These are phyloP conservation scores for Aquilaria sinensis DNA, from an alignment of 345 rosid genomes.

Conservation along the genomic window DNA sequence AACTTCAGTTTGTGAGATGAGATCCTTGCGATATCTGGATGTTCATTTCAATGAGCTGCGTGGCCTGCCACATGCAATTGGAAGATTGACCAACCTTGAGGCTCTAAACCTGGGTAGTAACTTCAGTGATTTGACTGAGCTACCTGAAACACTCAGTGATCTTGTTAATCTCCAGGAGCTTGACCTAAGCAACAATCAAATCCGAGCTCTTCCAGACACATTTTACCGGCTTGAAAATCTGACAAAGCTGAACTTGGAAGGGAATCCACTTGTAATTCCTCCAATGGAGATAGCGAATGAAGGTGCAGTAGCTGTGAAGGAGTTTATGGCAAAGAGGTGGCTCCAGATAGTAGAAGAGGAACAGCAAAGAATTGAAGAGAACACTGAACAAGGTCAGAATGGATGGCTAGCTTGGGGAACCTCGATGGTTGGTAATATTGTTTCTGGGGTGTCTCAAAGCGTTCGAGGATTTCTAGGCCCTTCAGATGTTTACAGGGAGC, in stretches of 20 bases:
- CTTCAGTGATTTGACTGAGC: constrained; percentile 63
- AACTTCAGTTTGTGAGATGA: constrained; percentile 68
- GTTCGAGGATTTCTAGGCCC: constrained; percentile 31
- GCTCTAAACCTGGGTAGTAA: constrained; percentile 72
- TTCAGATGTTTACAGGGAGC: constrained; percentile 34
- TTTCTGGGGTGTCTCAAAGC: constrained; percentile 34
- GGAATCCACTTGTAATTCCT: constrained; percentile 75
- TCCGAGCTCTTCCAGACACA: constrained; percentile 63
- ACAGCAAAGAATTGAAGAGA: constrained; percentile 55
- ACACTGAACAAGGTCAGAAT: constrained; percentile 39
- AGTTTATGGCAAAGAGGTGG: constrained; percentile 79
- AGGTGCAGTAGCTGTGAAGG: constrained; percentile 74
- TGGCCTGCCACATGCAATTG: constrained; percentile 66
- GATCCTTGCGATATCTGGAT: constrained; percentile 56
- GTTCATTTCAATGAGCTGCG: constrained; percentile 88
- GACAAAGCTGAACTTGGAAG: constrained; percentile 69
- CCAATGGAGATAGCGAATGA: constrained; percentile 50
- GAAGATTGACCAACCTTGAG: constrained; percentile 72
- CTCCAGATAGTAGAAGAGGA: constrained; percentile 46
- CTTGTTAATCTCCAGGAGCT: constrained; percentile 68
- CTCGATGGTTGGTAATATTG: constrained; percentile 50
- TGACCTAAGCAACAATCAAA: constrained; percentile 97
- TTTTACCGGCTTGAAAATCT: constrained; percentile 67
- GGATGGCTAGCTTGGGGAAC: constrained; percentile 79
- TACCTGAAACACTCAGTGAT: constrained; percentile 74